These are phyloP conservation scores for Collybia sordida DNA, from an alignment of 768 basidiomycete species.

Conservation along the genomic window DNA sequence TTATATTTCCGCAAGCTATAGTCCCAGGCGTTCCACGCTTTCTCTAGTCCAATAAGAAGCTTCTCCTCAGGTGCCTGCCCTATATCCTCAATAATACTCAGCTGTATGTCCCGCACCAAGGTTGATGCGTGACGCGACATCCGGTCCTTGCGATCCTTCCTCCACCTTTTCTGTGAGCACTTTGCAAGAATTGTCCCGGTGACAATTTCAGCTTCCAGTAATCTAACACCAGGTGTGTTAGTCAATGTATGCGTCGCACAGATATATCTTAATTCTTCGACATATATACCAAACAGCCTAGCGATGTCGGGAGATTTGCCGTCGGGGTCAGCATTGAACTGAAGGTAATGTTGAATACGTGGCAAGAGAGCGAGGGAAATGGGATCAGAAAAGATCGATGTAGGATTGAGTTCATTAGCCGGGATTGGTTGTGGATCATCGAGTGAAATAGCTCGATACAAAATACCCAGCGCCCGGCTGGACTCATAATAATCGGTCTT, in stretches of 20 bases:
- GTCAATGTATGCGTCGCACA: conserved; percentile 67
- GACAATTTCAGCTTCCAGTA: conserved; percentile 75
- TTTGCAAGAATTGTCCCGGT: conserved; percentile 73
- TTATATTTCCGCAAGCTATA: conserved; percentile 42
- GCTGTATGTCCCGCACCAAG: conserved; percentile 51
- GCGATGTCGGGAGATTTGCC: conserved; percentile 26
- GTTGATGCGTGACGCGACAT: conserved; percentile 59
- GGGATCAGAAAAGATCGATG: conserved; percentile 30
- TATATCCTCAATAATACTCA: conserved; percentile 30
- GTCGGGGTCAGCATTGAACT: conserved; percentile 20
- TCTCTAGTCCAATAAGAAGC: conserved; percentile 39
- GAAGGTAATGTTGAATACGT: conserved; percentile 28
- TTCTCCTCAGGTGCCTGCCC: conserved; percentile 23
- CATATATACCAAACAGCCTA: conserved; percentile 51
- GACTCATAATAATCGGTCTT: conserved; percentile 73
- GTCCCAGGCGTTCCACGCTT: conserved; percentile 68
- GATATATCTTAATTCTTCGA: conserved; percentile 69
- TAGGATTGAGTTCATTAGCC: conserved; percentile 9
- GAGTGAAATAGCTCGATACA: conserved; percentile 64
- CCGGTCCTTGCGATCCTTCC: conserved; percentile 55
- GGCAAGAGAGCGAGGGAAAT: conserved; percentile 34
- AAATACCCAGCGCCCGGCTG: conserved; percentile 63
- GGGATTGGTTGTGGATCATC: conserved; percentile 31
- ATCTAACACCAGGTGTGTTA: conserved; percentile 47
- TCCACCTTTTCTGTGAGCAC: conserved; percentile 60